Evolutionary conservation across 1,139 yeast species (phyloP).

Genomic region (Suhomyces anneliseae): DNA sequence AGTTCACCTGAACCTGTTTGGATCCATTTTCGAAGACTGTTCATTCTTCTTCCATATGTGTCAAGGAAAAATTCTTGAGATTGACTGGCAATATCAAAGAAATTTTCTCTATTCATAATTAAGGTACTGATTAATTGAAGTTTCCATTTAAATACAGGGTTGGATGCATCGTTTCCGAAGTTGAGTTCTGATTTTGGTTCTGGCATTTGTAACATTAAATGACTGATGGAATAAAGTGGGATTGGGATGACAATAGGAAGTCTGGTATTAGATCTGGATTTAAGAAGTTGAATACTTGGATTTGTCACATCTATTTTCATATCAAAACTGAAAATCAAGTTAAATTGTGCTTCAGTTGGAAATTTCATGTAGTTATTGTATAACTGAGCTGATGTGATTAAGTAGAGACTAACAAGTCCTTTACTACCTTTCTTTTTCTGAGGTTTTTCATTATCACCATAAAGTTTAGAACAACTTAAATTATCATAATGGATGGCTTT

Average conservation of each 20-base stretch:
- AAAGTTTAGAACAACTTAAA: slow-evolving; percentile 60
- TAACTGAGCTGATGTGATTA: slow-evolving; percentile 42
- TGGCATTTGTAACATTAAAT: slow-evolving; percentile 28
- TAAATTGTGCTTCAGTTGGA: slow-evolving; percentile 29
- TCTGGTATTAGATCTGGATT: slow-evolving; percentile 19
- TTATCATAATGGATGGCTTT: slow-evolving; percentile 57
- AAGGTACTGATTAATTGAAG: slow-evolving; percentile 31
- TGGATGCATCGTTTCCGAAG: slow-evolving; percentile 20
- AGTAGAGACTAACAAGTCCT: slow-evolving; percentile 23
- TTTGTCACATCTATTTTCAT: slow-evolving; percentile 44
- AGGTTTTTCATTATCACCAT: slow-evolving; percentile 35
- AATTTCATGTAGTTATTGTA: slow-evolving; percentile 34
- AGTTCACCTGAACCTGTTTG: slow-evolving; percentile 15
- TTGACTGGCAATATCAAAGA: slow-evolving; percentile 16
- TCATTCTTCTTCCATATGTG: slow-evolving; percentile 32
- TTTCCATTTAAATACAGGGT: slow-evolving; percentile 34
- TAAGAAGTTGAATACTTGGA: slow-evolving; percentile 40
- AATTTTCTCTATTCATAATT: slow-evolving; percentile 29
- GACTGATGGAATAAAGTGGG: slow-evolving; percentile 41
- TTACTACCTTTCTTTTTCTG: slow-evolving; percentile 11
- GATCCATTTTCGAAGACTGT: slow-evolving; percentile 27
- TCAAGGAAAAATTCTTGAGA: slow-evolving; percentile 23
- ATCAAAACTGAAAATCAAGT: slow-evolving; percentile 62
- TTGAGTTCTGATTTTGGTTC: slow-evolving; percentile 24
- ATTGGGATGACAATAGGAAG: slow-evolving; percentile 42